phyloP scores from a whole-genome alignment of 164 flowering plant species.

The Houttuynia cordata region DNA sequence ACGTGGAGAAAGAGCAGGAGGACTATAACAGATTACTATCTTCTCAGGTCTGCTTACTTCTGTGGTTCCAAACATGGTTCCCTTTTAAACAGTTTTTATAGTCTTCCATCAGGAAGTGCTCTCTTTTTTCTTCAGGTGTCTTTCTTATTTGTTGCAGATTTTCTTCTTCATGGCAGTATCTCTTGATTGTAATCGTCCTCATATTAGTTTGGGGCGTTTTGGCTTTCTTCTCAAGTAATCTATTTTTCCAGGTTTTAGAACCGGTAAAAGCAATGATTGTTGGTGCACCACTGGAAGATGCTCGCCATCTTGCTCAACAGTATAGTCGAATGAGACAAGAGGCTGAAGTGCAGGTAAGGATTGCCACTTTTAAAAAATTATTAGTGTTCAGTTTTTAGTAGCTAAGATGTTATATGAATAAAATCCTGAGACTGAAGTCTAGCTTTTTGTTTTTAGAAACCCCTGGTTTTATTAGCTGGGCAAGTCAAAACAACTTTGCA shows the following conservation, averaged over 20 bases:
- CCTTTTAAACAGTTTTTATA: neutral
- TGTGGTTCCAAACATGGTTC: neutral
- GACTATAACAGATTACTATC: conserved; percentile 52
- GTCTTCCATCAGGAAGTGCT: neutral
- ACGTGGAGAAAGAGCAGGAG: conserved; percentile 88
- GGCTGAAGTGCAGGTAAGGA: conserved; percentile 80
- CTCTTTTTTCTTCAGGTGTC: neutral
- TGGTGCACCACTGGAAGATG: conserved; percentile 95
- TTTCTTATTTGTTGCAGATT: neutral
- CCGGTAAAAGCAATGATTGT: conserved; percentile 77
- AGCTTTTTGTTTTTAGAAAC: too few relatives aligned
- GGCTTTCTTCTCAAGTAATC: neutral
- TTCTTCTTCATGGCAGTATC: neutral
- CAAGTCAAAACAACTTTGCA: too few relatives aligned
- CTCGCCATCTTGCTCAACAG: conserved; percentile 99
- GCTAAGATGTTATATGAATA: too few relatives aligned
- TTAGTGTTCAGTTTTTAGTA: neutral
- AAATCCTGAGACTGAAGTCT: too few relatives aligned
- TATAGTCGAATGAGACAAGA: conserved; percentile 98
- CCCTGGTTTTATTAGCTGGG: too few relatives aligned
- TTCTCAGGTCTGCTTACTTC: conserved; percentile 45
- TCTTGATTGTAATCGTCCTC: neutral
- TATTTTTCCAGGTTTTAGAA: conserved; percentile 55
- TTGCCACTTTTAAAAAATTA: neutral
- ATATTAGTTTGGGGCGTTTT: neutral